Conservation (phyloP, 1,139 yeast species). For the Pichiaceae sp. region DNA sequence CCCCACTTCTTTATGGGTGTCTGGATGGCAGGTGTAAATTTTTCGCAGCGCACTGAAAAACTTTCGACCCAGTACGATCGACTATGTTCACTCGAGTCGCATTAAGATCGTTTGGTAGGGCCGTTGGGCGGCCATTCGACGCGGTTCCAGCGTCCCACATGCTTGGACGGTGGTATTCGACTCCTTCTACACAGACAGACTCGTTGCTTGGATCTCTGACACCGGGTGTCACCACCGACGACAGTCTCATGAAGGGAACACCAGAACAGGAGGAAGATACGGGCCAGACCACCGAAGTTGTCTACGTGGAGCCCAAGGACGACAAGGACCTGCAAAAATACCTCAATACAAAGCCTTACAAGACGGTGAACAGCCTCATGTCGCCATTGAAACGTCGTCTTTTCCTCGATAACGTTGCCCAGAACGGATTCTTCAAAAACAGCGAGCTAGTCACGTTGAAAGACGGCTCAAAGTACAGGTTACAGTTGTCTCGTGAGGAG, state of each 20-base stretch:
- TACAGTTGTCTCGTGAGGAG: conserved; percentile 55
- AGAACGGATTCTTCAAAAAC: conserved; percentile 72
- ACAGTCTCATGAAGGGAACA: not conserved
- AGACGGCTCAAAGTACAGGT: conserved; percentile 32
- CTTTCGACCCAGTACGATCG: too few species aligned
- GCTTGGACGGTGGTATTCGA: too few species aligned
- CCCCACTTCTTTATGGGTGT: too few species aligned
- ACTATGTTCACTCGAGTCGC: too few species aligned
- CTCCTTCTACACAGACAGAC: not conserved
- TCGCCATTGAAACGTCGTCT: conserved; percentile 69
- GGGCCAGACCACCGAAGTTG: conserved; percentile 2
- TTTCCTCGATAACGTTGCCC: conserved; percentile 50
- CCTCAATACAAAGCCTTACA: conserved; percentile 31
- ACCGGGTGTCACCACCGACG: conserved; percentile 5
- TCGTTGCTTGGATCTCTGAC: conserved; percentile 18
- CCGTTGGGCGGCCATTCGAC: too few species aligned
- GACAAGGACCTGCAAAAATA: conserved; percentile 35
- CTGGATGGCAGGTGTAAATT: too few species aligned
- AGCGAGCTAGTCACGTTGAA: conserved; percentile 46
- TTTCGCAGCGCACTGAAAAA: too few species aligned
- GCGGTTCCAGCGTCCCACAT: too few species aligned
- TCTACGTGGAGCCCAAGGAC: conserved; percentile 22
- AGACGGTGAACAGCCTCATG: conserved; percentile 38
- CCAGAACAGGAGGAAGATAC: conserved; percentile 1
- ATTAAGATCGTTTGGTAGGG: too few species aligned